Evolutionary conservation across 2,329 filamentous ascomycete genomes (phyloP).

Genomic region (Aspergillus uvarum): DNA sequence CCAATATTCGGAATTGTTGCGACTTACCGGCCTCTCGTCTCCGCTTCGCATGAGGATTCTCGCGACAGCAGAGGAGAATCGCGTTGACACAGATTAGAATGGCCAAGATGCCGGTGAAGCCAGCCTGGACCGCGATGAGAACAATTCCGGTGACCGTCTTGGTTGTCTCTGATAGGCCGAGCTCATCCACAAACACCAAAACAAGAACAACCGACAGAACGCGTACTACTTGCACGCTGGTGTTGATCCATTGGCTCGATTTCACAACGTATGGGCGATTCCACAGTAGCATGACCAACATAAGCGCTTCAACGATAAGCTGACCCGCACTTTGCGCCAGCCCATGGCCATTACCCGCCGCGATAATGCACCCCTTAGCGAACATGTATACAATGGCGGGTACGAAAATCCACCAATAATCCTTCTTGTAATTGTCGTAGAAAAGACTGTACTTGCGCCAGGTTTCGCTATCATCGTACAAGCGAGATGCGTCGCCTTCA

Average conservation of each 20-base stretch:
- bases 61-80: slow-evolving; percentile 74
- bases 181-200: slow-evolving; percentile 88
- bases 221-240: slow-evolving; percentile 83
- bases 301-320: slow-evolving; percentile 74
- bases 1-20: neutral
- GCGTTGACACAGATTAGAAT: slow-evolving; percentile 89
- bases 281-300: slow-evolving; percentile 80
- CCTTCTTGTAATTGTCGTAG: slow-evolving; percentile 92
- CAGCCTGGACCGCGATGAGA: slow-evolving; percentile 85
- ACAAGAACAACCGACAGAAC: slow-evolving; percentile 87
- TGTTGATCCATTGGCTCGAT: slow-evolving; percentile 90
- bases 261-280: slow-evolving; percentile 81
- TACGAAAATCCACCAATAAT: slow-evolving; percentile 96
- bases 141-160: slow-evolving; percentile 93
- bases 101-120: slow-evolving; percentile 76
- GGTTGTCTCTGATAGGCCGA: slow-evolving; percentile 85
- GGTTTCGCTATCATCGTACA: slow-evolving; percentile 85
- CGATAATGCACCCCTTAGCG: slow-evolving; percentile 81
- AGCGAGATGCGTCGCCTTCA: slow-evolving; percentile 68
- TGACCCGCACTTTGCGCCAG: slow-evolving; percentile 77
- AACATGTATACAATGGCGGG: slow-evolving; percentile 89
- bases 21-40: slow-evolving; percentile 85
- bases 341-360: slow-evolving; percentile 80
- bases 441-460: slow-evolving; percentile 97
- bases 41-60: slow-evolving; percentile 86